Percentiles rank a stretch among this genome's conserved stretches.
Conservation (phyloP, 306 rosid genomes). For the Quercus robur region DNA sequence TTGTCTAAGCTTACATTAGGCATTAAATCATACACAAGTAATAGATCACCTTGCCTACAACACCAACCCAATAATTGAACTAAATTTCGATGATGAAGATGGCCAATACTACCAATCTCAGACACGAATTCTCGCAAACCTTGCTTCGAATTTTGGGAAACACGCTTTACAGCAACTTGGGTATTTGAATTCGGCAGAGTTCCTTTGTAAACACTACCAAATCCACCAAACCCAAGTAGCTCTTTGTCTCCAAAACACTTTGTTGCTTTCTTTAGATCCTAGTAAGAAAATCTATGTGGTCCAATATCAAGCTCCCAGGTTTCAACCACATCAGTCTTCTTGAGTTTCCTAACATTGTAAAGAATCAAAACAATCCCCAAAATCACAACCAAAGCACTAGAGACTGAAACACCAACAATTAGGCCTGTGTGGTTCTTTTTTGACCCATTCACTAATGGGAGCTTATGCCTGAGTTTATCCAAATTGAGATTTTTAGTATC, state of each 20-base stretch:
- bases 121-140: slow-evolving; percentile 29
- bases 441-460: slow-evolving; percentile 4
- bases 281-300: slow-evolving; percentile 20
- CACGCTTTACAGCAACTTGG: slow-evolving; percentile 27
- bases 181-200: slow-evolving; percentile 16
- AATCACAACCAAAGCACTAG: slow-evolving; percentile 14
- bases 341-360: slow-evolving; percentile 1
- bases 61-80: slow-evolving; percentile 37
- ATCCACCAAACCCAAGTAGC: slow-evolving; percentile 30
- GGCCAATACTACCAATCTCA: slow-evolving; percentile 25
- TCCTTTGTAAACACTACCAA: slow-evolving; percentile 28
- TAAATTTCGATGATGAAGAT: slow-evolving; percentile 29
- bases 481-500: slow-evolving; percentile 32
- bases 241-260: slow-evolving; percentile 23
- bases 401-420: slow-evolving; percentile 28
- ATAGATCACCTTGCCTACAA: slow-evolving; percentile 18
- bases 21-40: slow-evolving; percentile 34
- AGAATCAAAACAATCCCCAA: background rate
- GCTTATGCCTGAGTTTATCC: slow-evolving; percentile 31
- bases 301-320: slow-evolving; percentile 31
- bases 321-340: slow-evolving; percentile 21
- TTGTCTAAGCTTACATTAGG: slow-evolving; percentile 40
- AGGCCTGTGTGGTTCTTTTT: slow-evolving; percentile 5
- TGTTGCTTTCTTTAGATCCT: slow-evolving; percentile 23
- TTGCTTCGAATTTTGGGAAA: slow-evolving; percentile 28